These are phyloP conservation scores for Claviceps paspali DNA, from an alignment of 2,329 filamentous ascomycete species.

Conservation along the genomic window DNA sequence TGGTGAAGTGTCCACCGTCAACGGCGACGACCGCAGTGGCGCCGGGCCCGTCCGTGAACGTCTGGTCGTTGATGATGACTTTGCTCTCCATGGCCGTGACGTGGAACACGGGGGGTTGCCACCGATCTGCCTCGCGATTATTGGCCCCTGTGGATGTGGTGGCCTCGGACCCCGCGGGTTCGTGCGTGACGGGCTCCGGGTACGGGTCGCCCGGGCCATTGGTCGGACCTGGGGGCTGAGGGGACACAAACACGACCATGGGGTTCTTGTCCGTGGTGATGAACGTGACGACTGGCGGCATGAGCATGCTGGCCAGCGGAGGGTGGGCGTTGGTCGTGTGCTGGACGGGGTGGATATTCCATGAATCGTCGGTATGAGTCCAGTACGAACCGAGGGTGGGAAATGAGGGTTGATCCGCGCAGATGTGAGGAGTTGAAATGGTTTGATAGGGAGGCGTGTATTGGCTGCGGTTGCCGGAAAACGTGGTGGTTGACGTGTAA, in stretches of 20 bases:
- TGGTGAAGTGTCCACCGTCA: conserved; percentile 27
- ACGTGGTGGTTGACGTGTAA: conserved; percentile 35
- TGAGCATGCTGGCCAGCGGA: background rate
- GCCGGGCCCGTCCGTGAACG: conserved; percentile 23
- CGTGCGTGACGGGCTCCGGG: conserved; percentile 8
- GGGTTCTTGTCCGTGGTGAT: conserved; percentile 41
- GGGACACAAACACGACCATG: conserved; percentile 27
- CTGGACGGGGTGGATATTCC: background rate
- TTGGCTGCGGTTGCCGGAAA: conserved; percentile 27
- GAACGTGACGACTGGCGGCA: conserved; percentile 20
- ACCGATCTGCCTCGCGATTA: background rate
- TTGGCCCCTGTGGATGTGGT: background rate
- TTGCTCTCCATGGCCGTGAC: conserved; percentile 28
- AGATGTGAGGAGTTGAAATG: conserved; percentile 24
- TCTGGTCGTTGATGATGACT: conserved; percentile 33
- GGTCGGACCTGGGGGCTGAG: conserved; percentile 24
- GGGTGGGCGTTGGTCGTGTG: background rate
- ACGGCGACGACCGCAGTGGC: conserved; percentile 28
- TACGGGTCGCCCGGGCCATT: conserved; percentile 5
- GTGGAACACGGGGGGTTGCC: conserved; percentile 16
- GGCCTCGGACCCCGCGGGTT: conserved; percentile 1
- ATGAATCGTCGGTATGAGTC: too few relatives aligned
- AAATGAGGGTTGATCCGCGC: conserved; percentile 7
- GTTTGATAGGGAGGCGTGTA: conserved; percentile 31
- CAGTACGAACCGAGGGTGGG: too few relatives aligned